These are phyloP conservation scores for Fusarium papillatum DNA, from an alignment of 2,329 filamentous ascomycete genomes.

Conservation along the genomic window DNA sequence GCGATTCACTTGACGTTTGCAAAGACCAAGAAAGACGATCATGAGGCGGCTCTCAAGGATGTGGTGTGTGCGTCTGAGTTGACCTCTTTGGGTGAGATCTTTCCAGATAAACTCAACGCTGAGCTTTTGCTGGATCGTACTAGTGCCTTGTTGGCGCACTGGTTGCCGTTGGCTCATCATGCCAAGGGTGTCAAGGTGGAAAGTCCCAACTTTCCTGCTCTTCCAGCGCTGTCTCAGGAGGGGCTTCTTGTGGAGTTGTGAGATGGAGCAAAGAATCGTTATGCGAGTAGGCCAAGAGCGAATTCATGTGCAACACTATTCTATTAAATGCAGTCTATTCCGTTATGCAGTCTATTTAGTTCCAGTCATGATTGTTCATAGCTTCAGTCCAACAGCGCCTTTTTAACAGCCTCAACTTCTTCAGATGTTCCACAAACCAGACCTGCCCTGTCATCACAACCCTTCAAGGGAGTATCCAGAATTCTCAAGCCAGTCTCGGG, in stretches of 20 bases:
- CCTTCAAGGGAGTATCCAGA: constrained; percentile 52
- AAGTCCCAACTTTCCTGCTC: constrained; percentile 23
- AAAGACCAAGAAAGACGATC: background rate
- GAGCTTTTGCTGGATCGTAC: constrained; percentile 20
- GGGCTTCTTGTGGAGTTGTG: background rate
- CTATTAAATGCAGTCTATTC: background rate
- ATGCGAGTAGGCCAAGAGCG: background rate
- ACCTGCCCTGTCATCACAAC: constrained; percentile 64
- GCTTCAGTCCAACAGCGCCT: constrained; percentile 24
- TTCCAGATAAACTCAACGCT: constrained; percentile 22
- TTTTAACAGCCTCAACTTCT: constrained; percentile 59
- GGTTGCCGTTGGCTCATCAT: constrained; percentile 20
- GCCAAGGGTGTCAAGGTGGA: constrained; percentile 18
- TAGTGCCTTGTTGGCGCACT: constrained; percentile 26
- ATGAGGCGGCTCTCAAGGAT: constrained; percentile 1
- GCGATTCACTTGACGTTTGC: constrained; percentile 32
- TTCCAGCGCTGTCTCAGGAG: background rate
- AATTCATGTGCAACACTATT: background rate
- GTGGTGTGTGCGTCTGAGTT: background rate
- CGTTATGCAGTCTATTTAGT: no score
- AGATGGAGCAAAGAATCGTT: background rate
- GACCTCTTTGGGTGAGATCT: constrained; percentile 9
- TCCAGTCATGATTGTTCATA: background rate
- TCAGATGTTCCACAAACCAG: constrained; percentile 63
- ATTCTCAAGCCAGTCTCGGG: constrained; percentile 57